A percentile compares a stretch with the other conserved stretches of the same genome.
Conservation (phyloP, 2,329 filamentous ascomycete species). For the Pseudocercospora fijiensis region DNA sequence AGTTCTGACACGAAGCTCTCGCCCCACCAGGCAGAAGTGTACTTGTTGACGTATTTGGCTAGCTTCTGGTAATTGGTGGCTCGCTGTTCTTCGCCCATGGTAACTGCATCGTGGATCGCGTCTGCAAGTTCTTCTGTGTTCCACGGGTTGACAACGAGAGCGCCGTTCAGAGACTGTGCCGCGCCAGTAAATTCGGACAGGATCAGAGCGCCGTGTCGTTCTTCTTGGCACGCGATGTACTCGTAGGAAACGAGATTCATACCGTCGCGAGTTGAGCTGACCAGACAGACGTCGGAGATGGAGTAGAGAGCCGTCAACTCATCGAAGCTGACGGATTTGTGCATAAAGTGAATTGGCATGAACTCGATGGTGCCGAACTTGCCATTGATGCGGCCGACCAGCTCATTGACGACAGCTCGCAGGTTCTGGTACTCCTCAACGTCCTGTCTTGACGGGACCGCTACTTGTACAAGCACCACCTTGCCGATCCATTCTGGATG, state of each 20-base stretch:
- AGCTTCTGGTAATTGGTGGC: slow-evolving; percentile 86
- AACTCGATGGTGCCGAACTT: slow-evolving; percentile 97
- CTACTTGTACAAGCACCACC: slow-evolving; percentile 92
- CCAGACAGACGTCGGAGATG: slow-evolving; percentile 86
- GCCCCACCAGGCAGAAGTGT: slow-evolving; percentile 95
- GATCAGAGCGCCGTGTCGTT: slow-evolving; percentile 89
- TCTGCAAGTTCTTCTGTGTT: slow-evolving; percentile 94
- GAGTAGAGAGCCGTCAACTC: slow-evolving; percentile 93
- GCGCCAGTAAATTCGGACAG: slow-evolving; percentile 96
- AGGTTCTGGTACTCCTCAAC: slow-evolving; percentile 98
- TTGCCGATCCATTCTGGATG: slow-evolving; percentile 98
- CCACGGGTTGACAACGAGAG: slow-evolving; percentile 95
- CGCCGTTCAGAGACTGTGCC: slow-evolving; percentile 89
- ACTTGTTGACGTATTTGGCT: slow-evolving; percentile 94
- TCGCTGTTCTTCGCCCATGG: slow-evolving; percentile 87
- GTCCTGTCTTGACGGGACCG: slow-evolving; percentile 89
- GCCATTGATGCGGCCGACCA: slow-evolving; percentile 95
- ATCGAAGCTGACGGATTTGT: slow-evolving; percentile 92
- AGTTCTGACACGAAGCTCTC: slow-evolving; percentile 88
- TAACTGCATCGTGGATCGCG: slow-evolving; percentile 93
- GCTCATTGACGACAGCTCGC: slow-evolving; percentile 90
- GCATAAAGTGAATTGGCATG: slow-evolving; percentile 98
- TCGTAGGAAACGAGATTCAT: slow-evolving; percentile 99
- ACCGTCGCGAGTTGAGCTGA: slow-evolving; percentile 92
- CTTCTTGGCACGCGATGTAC: slow-evolving; percentile 90